These are phyloP conservation scores for Escovopsis sp. DNA, from an alignment of 2,329 filamentous ascomycete species.

Conservation along the genomic window DNA sequence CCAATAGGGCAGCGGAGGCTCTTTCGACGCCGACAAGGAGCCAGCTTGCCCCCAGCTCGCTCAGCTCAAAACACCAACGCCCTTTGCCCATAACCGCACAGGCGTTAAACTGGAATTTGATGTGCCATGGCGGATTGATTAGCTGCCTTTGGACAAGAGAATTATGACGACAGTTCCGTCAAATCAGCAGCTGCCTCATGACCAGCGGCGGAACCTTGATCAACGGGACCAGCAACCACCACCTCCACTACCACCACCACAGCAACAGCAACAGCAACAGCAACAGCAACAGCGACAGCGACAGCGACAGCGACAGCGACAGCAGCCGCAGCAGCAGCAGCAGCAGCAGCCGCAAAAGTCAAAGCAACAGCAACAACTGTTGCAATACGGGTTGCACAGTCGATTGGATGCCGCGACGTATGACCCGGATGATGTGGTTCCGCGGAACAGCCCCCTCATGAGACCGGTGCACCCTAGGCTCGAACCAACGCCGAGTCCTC, in stretches of 20 bases:
- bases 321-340: not conserved
- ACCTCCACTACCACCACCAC: not conserved
- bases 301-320: conserved; percentile 3
- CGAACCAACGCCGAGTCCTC: conserved; percentile 18
- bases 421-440: conserved; percentile 29
- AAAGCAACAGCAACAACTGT: not conserved
- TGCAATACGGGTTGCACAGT: not conserved
- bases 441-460: conserved; percentile 27
- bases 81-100: not conserved
- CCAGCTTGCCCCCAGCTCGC: not conserved
- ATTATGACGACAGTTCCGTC: conserved; percentile 5
- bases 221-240: not conserved
- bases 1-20: not conserved
- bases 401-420: conserved; percentile 14
- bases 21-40: not conserved
- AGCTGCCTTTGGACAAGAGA: conserved; percentile 4
- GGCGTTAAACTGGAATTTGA: conserved; percentile 1
- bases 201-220: not conserved
- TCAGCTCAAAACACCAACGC: not conserved
- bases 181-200: not conserved
- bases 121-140: conserved; percentile 7
- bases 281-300: not conserved
- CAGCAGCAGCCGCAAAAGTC: not conserved
- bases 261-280: not conserved
- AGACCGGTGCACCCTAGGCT: conserved; percentile 19